These are phyloP conservation scores for Diaporthe sp. DNA, from an alignment of 2,329 filamentous ascomycete species.

Conservation along the genomic window DNA sequence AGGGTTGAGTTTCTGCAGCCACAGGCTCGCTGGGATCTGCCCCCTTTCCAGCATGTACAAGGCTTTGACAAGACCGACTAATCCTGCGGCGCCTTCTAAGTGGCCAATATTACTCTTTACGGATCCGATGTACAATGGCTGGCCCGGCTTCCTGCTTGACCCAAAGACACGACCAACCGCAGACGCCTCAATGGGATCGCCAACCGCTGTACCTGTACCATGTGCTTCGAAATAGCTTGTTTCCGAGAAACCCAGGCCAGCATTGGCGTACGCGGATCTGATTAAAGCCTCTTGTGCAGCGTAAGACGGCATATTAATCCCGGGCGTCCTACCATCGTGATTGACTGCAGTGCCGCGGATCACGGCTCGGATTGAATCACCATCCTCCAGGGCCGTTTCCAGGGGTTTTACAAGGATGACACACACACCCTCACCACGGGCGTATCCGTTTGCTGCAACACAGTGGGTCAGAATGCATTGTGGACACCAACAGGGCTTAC, in stretches of 20 bases:
- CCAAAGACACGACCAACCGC: conserved; percentile 12
- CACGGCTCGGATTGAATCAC: conserved; percentile 49
- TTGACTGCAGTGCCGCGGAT: conserved; percentile 52
- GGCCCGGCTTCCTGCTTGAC: conserved; percentile 39
- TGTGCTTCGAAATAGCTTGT: conserved; percentile 53
- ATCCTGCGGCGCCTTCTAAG: conserved; percentile 56
- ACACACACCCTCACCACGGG: conserved; percentile 58
- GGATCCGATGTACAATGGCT: conserved; percentile 46
- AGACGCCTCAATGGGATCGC: conserved; percentile 38
- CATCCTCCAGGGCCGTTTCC: conserved; percentile 16
- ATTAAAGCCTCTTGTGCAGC: conserved; percentile 54
- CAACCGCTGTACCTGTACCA: conserved; percentile 47
- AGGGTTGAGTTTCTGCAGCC: conserved; percentile 43
- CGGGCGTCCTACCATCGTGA: conserved; percentile 55
- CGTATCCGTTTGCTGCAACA: conserved; percentile 57
- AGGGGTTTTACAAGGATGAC: conserved; percentile 50
- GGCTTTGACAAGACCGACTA: conserved; percentile 55
- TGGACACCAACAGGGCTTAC: background rate
- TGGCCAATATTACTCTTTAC: conserved; percentile 57
- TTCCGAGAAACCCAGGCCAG: conserved; percentile 48
- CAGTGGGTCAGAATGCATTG: background rate
- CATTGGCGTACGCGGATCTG: conserved; percentile 48
- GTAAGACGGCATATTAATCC: conserved; percentile 50
- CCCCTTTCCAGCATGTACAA: conserved; percentile 48
- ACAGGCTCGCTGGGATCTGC: conserved; percentile 51